These are phyloP conservation scores for Russula lepida DNA, from an alignment of 768 basidiomycete species.

Conservation along the genomic window DNA sequence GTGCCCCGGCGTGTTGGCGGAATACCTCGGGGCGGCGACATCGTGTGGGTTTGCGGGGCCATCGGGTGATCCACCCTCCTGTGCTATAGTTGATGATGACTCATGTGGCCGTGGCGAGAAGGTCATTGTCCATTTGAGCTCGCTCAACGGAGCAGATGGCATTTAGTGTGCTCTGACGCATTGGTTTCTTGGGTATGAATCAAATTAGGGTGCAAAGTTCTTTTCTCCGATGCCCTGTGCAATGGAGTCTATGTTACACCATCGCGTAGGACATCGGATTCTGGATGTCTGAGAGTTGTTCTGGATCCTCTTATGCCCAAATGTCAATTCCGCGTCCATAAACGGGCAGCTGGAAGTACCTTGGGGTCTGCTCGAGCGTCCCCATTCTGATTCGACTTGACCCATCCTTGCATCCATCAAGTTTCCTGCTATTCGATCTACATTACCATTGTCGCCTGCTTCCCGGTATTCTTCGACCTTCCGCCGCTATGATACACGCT, in stretches of 20 bases:
- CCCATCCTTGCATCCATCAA: no score
- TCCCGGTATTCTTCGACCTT: no score
- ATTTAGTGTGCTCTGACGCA: constrained; percentile 21
- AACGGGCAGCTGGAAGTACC: no score
- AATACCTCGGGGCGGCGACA: constrained; percentile 67
- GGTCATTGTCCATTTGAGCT: constrained; percentile 45
- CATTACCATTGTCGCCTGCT: no score
- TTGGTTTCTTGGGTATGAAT: constrained; percentile 1
- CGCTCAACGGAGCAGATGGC: constrained; percentile 34
- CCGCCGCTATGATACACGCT: no score
- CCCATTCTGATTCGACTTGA: no score
- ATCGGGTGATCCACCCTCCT: constrained; percentile 24
- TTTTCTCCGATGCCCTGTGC: background rate
- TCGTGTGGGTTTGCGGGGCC: constrained; percentile 10
- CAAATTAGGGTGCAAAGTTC: background rate
- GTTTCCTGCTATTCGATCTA: no score
- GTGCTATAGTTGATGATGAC: constrained; percentile 18
- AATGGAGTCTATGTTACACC: background rate
- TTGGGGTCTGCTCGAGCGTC: no score
- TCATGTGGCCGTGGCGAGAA: constrained; percentile 39
- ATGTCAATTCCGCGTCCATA: no score
- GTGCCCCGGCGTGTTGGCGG: no score
- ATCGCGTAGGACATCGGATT: background rate
- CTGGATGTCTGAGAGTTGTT: background rate
- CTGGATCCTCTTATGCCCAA: no score